Percentiles rank a stretch among this genome's conserved stretches.
Conservation (phyloP, 768 basidiomycete species). For the Tubosaeta sp. region DNA sequence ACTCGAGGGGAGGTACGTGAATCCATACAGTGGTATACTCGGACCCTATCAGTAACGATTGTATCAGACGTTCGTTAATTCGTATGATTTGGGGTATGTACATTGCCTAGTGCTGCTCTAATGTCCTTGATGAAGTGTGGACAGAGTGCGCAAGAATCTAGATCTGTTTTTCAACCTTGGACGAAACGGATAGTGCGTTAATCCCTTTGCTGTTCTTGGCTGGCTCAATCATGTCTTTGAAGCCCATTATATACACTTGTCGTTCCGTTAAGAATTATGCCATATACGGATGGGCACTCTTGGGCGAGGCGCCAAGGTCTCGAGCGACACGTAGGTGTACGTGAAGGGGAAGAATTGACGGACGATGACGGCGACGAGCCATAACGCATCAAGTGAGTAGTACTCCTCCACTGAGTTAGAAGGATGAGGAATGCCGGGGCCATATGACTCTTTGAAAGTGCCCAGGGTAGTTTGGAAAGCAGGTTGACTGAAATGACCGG, state of each 20-base stretch:
- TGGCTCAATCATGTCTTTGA: background rate
- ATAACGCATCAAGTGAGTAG: constrained; percentile 11
- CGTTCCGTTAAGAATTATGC: constrained; percentile 72
- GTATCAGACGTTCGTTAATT: constrained; percentile 74
- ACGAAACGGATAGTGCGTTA: constrained; percentile 74
- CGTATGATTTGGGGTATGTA: constrained; percentile 81
- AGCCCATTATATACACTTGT: constrained; percentile 80
- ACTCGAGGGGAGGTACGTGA: constrained; percentile 60
- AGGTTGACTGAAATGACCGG: constrained; percentile 23
- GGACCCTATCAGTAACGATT: background rate
- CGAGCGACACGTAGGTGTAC: constrained; percentile 55
- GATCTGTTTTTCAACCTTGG: constrained; percentile 86
- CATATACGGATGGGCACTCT: constrained; percentile 78
- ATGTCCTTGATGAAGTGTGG: background rate
- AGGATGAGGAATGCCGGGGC: constrained; percentile 71
- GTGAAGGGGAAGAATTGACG: constrained; percentile 82
- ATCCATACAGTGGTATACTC: background rate
- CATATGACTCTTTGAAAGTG: constrained; percentile 70
- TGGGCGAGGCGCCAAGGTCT: constrained; percentile 74
- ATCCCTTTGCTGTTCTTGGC: background rate
- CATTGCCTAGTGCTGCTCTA: background rate
- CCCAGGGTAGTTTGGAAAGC: constrained; percentile 18
- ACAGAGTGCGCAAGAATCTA: constrained; percentile 58
- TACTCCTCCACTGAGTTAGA: background rate
- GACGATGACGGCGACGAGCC: constrained; percentile 60